These are phyloP conservation scores for Hypomyces rosellus DNA, from an alignment of 2,329 filamentous ascomycete genomes.

Conservation along the genomic window DNA sequence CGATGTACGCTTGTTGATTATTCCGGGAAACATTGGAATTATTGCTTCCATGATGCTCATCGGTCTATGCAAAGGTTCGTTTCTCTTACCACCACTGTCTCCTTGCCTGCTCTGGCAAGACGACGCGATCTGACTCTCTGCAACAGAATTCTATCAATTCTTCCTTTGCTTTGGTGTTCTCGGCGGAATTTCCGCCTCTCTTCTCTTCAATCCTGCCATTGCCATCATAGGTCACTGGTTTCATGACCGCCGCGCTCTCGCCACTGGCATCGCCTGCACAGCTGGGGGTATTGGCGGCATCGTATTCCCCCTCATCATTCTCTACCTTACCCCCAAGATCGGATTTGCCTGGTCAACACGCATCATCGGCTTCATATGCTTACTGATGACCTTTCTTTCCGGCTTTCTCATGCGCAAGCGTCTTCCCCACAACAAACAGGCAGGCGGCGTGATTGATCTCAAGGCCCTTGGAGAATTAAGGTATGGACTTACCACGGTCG, in stretches of 20 bases:
- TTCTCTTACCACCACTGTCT: background rate
- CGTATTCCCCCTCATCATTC: slow-evolving; percentile 35
- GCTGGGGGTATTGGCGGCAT: slow-evolving; percentile 57
- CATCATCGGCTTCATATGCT: slow-evolving; percentile 23
- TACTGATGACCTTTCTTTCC: slow-evolving; percentile 22
- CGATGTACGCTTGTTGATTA: slow-evolving; percentile 53
- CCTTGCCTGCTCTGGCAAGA: background rate
- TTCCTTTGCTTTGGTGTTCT: slow-evolving; percentile 62
- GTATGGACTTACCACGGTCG: slow-evolving; percentile 46
- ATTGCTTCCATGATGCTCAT: slow-evolving; percentile 51
- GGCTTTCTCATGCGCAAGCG: slow-evolving; percentile 32
- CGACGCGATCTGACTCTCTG: background rate
- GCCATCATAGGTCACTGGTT: slow-evolving; percentile 66
- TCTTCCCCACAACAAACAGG: slow-evolving; percentile 41
- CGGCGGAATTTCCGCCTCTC: slow-evolving; percentile 57
- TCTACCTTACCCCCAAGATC: slow-evolving; percentile 19
- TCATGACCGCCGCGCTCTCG: slow-evolving; percentile 53
- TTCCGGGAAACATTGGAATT: slow-evolving; percentile 50
- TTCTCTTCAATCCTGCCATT: slow-evolving; percentile 64
- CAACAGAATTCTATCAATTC: slow-evolving; percentile 60
- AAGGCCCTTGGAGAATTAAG: slow-evolving; percentile 43
- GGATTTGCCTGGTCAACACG: slow-evolving; percentile 29
- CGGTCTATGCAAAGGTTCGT: slow-evolving; percentile 31
- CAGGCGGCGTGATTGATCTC: slow-evolving; percentile 41
- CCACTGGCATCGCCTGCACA: slow-evolving; percentile 62